Base-by-base conservation (phyloP, 352 stramenopile species). In the Phytopythium boreale region DNA sequence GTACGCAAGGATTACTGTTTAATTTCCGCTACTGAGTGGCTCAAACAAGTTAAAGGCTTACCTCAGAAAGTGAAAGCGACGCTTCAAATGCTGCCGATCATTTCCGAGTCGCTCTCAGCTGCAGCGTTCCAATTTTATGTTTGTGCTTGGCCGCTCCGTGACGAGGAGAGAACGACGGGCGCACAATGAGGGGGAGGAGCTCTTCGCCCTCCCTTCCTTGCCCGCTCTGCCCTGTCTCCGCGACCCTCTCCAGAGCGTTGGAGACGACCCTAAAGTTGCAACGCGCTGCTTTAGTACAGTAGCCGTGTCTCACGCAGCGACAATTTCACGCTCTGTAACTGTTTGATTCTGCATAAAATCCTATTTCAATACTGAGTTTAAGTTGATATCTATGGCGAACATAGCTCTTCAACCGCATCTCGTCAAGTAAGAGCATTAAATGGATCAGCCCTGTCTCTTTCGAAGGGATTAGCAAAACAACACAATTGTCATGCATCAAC, bases 361-460 rank as follows among this genome's bases (percentile, higher is more conserved):
- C n/a, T n/a, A n/a, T 34, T 34, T 34, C 29, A 8, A 52, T n/a
- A n/a, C 39, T n/a, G 15, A 46, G 39, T 8, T n/a, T 0, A n/a
- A n/a, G 15, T 46, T 19, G 20, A 49, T 12, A 49, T 24, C 1
- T 2, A 49, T 6, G 3, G 2, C 17, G 6, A 46, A n/a, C 7
- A n/a, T 2, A 6, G 44, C 44, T 51, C n/a, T 51, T 27, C 9
- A 22, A 26, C 43, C 43, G 20, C 5, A 15, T 26, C 4, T 9
- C 17, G 0, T 7, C 41, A 50, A 15, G 8, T 17, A 51, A 29
- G 36, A 36, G 22, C 37, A 14, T 8, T 19, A 41, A 26, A 24
- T 5, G 31, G 9, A 27, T 14, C 19, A 47, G 56, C 24, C 56
- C 26, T 61, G 56, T 61, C 56, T 61, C 56, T 52, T 52, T 31